Evolutionary conservation across 1,284 basidiomycete species (phyloP), one percentile per base, ranked within the genome.

Genomic region (Golubevia sp.): DNA sequence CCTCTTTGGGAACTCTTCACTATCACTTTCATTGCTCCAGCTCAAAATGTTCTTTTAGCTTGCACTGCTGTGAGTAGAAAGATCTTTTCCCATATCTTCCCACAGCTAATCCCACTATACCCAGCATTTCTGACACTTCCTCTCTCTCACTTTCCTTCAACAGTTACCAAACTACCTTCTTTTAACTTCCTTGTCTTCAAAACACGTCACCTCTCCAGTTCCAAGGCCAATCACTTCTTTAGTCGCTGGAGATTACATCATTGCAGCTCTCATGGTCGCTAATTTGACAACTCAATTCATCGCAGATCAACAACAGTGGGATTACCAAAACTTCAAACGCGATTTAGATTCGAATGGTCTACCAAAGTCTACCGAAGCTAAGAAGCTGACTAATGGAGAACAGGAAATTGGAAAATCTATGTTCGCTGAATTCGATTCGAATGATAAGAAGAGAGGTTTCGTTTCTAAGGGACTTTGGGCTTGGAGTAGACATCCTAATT

Each of bases 311-410:
- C 73, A 79, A 60, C 77, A 79, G 62, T 73, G 71, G 73, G 70
- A 63, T 58, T 79, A 76, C 63, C 77, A 79, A 62, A 77, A 76
- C 70, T 79, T 69, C 69, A 79, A 79, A 61, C 69, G 76, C 15
- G 75, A 72, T 63, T 66, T 69, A 48, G 68, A 67, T 49, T 49
- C 63, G 0, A 55, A 70, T 4, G 70, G 65, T 23, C 66, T 68
- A 49, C 68, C 69, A 1, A 34, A 34, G 11, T 5, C 30, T 34
- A 34, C 5, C 11, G 30, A 34, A 34, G 30, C 11, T 5, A 34
- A 34, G 11, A 34, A 11, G 4, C 11, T 11, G 5, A 34, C 4
- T 5, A 11, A 34, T 34, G 11, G 30, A 3, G 11, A 11, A 3
- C 5, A 34, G 4, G 5, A 34, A 34, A 11, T 34, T 11, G 30